These are phyloP conservation scores for Colletotrichum tamarilloi DNA, from an alignment of 2,329 filamentous ascomycete species.

Conservation along the genomic window DNA sequence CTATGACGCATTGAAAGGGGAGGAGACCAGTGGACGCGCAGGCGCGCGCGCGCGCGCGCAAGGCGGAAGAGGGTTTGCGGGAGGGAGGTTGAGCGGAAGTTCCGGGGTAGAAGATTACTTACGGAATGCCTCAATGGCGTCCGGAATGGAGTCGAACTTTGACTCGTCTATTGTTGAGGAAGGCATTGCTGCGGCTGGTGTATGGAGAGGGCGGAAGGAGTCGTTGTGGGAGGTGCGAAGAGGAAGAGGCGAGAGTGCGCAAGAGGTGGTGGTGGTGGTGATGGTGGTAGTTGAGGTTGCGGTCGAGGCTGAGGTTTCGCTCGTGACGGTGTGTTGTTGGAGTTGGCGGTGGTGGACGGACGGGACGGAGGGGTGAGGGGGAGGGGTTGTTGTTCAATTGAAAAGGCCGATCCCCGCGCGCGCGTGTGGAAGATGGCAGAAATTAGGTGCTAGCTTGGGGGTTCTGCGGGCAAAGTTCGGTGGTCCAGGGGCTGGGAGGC, in stretches of 20 bases:
- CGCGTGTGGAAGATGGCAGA: background rate
- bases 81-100: constrained; percentile 8
- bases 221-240: background rate
- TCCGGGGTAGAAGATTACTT: constrained; percentile 43
- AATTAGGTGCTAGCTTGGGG: constrained; percentile 7
- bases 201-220: background rate
- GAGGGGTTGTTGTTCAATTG: constrained; percentile 14
- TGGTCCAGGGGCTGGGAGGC: background rate
- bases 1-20: background rate
- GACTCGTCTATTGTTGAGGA: constrained; percentile 60
- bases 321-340: constrained; percentile 1
- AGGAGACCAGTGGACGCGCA: background rate
- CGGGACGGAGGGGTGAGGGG: constrained; percentile 4
- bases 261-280: background rate
- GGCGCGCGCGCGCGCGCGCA: too few species aligned
- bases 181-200: constrained; percentile 54
- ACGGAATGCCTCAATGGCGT: constrained; percentile 74
- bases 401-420: constrained; percentile 8
- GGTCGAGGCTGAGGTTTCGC: background rate
- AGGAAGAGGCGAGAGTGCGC: background rate
- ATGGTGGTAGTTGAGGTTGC: background rate
- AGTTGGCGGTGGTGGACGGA: background rate
- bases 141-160: constrained; percentile 74
- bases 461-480: constrained; percentile 13
- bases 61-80: constrained; percentile 9